Evolutionary conservation across 352 stramenopile species (phyloP).

Genomic region (Globisporangium emineosum): DNA sequence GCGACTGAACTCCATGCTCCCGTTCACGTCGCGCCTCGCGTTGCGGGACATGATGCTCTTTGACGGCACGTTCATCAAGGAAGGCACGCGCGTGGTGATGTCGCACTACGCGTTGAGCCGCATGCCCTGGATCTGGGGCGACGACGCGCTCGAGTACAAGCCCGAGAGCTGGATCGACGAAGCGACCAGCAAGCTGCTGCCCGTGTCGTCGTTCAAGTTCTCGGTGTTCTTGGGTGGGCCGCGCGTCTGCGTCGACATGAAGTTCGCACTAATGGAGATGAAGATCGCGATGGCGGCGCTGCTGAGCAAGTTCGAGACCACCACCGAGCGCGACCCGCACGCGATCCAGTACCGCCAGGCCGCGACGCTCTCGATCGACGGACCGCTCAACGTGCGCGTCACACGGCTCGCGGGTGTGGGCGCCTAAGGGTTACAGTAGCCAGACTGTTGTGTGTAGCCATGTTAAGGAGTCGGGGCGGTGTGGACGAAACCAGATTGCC

Average conservation of each 20-base stretch:
- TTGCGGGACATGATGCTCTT: conserved; percentile 31
- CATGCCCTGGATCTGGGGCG: conserved; percentile 43
- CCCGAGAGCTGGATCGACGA: conserved; percentile 67
- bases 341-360: conserved; percentile 40
- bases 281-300: conserved; percentile 59
- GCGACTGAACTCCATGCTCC: conserved; percentile 40
- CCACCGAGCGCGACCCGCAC: conserved; percentile 28
- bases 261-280: conserved; percentile 59
- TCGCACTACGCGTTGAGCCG: background rate
- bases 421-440: too few relatives aligned
- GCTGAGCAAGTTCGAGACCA: conserved; percentile 48
- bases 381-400: conserved; percentile 16
- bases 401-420: background rate
- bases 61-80: conserved; percentile 35
- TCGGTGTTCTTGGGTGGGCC: conserved; percentile 59
- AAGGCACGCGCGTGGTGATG: conserved; percentile 15
- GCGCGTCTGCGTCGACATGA: conserved; percentile 66
- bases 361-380: conserved; percentile 45
- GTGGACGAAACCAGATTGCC: too few relatives aligned
- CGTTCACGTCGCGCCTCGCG: conserved; percentile 33
- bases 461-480: too few relatives aligned
- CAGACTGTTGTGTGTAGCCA: too few relatives aligned
- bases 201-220: conserved; percentile 63
- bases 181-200: conserved; percentile 31
- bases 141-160: conserved; percentile 52